Conservation (phyloP, 2,329 filamentous ascomycete species). For the Trichophyton simii region DNA sequence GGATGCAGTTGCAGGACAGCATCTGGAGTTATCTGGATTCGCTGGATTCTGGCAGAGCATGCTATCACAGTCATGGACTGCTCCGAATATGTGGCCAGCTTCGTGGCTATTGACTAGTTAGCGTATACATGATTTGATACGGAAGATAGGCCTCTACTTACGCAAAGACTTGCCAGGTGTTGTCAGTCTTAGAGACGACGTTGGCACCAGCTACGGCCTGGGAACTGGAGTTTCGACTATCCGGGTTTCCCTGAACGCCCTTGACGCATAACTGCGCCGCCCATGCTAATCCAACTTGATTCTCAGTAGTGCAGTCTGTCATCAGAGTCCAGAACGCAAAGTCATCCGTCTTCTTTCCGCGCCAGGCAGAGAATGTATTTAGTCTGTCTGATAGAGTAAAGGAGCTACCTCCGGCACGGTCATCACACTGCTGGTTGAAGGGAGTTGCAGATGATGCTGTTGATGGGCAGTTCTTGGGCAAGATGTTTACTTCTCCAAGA, state of each 20-base stretch:
- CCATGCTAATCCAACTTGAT: conserved; percentile 83
- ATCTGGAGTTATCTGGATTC: conserved; percentile 50
- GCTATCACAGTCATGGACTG: conserved; percentile 77
- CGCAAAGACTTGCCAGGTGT: conserved; percentile 89
- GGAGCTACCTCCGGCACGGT: conserved; percentile 27
- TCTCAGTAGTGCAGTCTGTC: conserved; percentile 63
- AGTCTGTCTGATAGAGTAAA: conserved; percentile 62
- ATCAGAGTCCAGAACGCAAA: conserved; percentile 91
- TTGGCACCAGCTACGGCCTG: conserved; percentile 74
- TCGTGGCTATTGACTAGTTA: conserved; percentile 46
- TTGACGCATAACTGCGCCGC: conserved; percentile 62
- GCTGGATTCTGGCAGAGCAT: conserved; percentile 54
- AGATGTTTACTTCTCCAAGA: conserved; percentile 72
- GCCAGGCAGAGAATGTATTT: conserved; percentile 80
- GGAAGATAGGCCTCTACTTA: conserved; percentile 12
- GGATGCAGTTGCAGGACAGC: conserved; percentile 60
- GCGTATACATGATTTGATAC: background rate
- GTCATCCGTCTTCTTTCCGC: conserved; percentile 59
- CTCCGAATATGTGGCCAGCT: conserved; percentile 83
- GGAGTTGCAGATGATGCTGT: conserved; percentile 53
- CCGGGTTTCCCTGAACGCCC: conserved; percentile 6
- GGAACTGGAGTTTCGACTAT: conserved; percentile 19
- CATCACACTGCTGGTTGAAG: conserved; percentile 68
- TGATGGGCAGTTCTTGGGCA: conserved; percentile 60
- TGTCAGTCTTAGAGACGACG: conserved; percentile 68